A percentile compares a stretch with the other conserved stretches of the same genome.
Conservation (phyloP, 164 flowering plant species). For the Liriodendron chinense region DNA sequence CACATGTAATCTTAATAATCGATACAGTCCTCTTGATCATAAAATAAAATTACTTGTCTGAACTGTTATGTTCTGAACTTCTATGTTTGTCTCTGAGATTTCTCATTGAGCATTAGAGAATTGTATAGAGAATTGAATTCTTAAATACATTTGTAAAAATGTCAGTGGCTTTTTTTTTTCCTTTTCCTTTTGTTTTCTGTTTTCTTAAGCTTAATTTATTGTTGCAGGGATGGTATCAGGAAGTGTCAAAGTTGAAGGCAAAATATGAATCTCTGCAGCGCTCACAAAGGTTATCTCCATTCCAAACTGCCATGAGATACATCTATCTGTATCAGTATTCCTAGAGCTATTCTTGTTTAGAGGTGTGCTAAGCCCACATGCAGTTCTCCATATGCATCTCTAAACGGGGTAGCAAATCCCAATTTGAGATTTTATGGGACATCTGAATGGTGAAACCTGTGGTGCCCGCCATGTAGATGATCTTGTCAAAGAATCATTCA, state of each 20-base stretch:
- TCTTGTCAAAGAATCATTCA: too few species aligned
- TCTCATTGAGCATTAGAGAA: neutral
- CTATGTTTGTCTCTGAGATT: too few species aligned
- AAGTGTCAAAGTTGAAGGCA: constrained; percentile 66
- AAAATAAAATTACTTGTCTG: too few species aligned
- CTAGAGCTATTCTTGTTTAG: neutral
- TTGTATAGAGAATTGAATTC: neutral
- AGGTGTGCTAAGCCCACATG: too few species aligned
- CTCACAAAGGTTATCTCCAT: constrained; percentile 61
- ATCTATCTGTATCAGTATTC: neutral
- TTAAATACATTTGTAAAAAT: neutral
- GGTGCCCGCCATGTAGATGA: too few species aligned
- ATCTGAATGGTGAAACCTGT: too few species aligned
- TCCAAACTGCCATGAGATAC: neutral
- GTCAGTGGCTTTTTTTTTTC: neutral
- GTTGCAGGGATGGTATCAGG: constrained; percentile 79
- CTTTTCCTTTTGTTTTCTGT: neutral
- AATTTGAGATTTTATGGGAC: too few species aligned
- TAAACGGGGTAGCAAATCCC: too few species aligned
- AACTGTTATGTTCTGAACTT: too few species aligned
- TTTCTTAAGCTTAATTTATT: neutral
- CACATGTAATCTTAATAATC: too few species aligned
- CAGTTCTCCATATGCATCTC: too few species aligned
- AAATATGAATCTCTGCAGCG: constrained; percentile 74
- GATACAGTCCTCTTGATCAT: too few species aligned